Evolutionary conservation across 257 asterid species (phyloP), one percentile per base, ranked within the genome.

Genomic region (Lithospermum erythrorhizon): DNA sequence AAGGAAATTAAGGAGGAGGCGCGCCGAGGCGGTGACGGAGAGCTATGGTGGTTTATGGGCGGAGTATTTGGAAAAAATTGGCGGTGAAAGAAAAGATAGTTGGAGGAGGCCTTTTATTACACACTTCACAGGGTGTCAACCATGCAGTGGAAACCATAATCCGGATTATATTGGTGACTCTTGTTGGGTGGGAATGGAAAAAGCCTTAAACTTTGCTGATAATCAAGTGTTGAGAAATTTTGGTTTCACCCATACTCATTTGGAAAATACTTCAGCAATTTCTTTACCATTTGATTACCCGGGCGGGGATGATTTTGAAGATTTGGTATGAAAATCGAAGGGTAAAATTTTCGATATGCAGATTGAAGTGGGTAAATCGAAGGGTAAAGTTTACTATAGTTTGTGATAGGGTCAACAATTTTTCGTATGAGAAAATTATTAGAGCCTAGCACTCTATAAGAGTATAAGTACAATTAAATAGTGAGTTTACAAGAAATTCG

Each of bases 121-220:
- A 9, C 96, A 89, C 29, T 89, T 89, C 76, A 82, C 94, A 25
- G 95, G 96, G 47, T 89, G 96, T 58, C 96, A 89, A 75, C 97
- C 95, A 45, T 89, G 97, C 29, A 83, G 84, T 21, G 97, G 97
- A 63, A 74, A 73, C 24, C 82, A 83, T 25, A 84, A 84, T 52
- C 78, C 84, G 22, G 75, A 66, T 35, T 89, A 80, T 32, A 47
- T 63, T 60, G 89, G 83, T 20, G 75, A 79, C 19, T 68, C 84
- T 0, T 87, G 96, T 53, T 57, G 65, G 80, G 76, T 75, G 23
- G 91, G 82, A 53, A 80, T 87, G 85, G 91, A 82, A 22, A 78
- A 77, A 29, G 96, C 96, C 4, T 64, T 87, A 11, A 82, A 84
- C 58, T 84, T 84, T 19, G 94, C 89, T 5, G 91, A 87, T 69